Base-by-base conservation (phyloP, 116 monocot species). In the Cymodocea nodosa region DNA sequence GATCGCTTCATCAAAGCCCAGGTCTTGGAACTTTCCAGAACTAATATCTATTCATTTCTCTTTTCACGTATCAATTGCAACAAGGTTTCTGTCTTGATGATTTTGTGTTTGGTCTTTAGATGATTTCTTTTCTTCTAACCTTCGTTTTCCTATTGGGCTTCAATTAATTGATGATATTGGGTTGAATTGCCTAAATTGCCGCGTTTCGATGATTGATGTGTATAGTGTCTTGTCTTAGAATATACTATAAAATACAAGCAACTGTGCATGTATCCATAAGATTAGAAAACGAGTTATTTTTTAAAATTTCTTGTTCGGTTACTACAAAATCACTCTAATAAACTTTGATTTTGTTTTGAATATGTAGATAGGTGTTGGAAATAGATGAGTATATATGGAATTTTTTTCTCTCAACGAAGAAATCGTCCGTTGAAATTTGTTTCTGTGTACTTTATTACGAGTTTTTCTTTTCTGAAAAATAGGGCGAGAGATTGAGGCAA, bases 351-450 rank as follows among this genome's bases (percentile, higher is more conserved):
- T n/a, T n/a, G n/a, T n/a, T n/a, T n/a, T n/a, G n/a, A n/a, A n/a
- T n/a, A n/a, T n/a, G n/a, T n/a, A n/a, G n/a, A n/a, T n/a, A n/a
- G n/a, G n/a, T n/a, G n/a, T n/a, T n/a, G n/a, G 84, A 84, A 49
- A 81, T 84, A 68, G 87, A 87, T 69, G 74, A 84, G 35, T 87
- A 80, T 65, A 81, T 84, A 72, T 81, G 68, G 75, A n/a, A 68
- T 23, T n/a, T 2, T 18, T n/a, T n/a, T n/a, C n/a, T n/a, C n/a
- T n/a, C n/a, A n/a, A n/a, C n/a, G n/a, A n/a, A 18, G 18, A n/a
- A 17, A 35, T 55, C 55, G 4, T 6, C 2, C 2, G 9, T 55
- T 17, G 15, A 37, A 37, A 16, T 6, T 39, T 9, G 4, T 39
- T 6, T 39, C 39, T 39, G 9, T 39, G 9, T 39, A 39, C n/a